Conservation (phyloP, 2,329 filamentous ascomycete species). For the Monosporascus sp. region DNA sequence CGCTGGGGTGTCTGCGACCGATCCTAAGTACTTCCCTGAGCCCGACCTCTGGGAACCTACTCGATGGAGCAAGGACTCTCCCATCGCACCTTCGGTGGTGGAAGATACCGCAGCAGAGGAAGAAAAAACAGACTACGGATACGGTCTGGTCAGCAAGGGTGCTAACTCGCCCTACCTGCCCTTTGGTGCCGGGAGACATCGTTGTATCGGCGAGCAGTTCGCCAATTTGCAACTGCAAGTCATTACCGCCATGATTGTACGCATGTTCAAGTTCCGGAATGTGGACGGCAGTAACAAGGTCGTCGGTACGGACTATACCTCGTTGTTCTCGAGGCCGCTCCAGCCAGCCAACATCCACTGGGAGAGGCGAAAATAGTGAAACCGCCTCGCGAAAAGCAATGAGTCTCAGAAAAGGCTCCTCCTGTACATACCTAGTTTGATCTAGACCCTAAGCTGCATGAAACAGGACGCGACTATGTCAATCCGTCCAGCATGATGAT, state of each 20-base stretch:
- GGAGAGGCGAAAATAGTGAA: constrained; percentile 55
- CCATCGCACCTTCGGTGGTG: constrained; percentile 43
- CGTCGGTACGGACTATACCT: constrained; percentile 62
- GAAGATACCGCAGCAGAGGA: constrained; percentile 48
- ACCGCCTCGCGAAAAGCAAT: not conserved
- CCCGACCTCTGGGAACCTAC: constrained; percentile 83
- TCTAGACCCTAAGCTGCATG: no score
- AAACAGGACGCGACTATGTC: not conserved
- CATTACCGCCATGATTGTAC: constrained; percentile 71
- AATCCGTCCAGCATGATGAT: not conserved
- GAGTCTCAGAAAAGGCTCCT: constrained; percentile 3
- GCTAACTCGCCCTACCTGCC: constrained; percentile 85
- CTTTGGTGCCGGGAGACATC: constrained; percentile 86
- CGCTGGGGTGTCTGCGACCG: constrained; percentile 72
- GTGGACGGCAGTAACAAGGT: constrained; percentile 64
- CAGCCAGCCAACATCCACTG: constrained; percentile 68
- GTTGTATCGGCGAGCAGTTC: constrained; percentile 96
- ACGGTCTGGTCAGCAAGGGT: constrained; percentile 88
- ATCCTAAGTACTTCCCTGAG: constrained; percentile 73
- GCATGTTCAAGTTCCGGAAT: constrained; percentile 75
- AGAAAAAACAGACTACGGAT: constrained; percentile 87
- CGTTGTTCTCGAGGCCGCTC: constrained; percentile 67
- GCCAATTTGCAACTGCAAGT: constrained; percentile 88
- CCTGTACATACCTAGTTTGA: constrained; percentile 13
- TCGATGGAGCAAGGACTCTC: constrained; percentile 71